Evolutionary conservation across 805 yeast genomes (phyloP), one percentile per base, ranked within the genome.

Genomic region (Zygosaccharomyces bailii): DNA sequence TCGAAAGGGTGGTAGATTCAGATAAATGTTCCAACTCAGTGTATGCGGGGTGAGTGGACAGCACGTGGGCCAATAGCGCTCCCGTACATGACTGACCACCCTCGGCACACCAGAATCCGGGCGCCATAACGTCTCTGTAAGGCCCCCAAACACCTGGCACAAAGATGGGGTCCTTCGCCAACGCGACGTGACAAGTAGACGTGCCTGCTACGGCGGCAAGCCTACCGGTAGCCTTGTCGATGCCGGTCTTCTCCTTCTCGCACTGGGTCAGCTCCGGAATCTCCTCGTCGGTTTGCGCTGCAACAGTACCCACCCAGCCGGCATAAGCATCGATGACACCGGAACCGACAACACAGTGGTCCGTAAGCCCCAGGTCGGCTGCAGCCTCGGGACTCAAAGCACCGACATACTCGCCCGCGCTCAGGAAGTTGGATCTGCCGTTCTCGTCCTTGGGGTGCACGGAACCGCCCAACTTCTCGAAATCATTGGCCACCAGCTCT

Each of bases 21-120:
- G 96, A 80, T 27, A 78, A 67, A 48, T 74, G 76, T 10, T 79
- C 76, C 43, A 91, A 74, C 59, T 86, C 88, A 2, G 79, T 70
- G 54, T 81, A 80, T 0, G 98, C 95, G 0, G 97, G 96, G 61
- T 93, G 98, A 7, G 86, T 83, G 9, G 86, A 74, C 49, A 93
- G 67, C 11, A 91, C 91, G 65, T 87, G 95, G 2, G 93, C 91
- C 51, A 93, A 74, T 31, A 93, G 75, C 23, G 95, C 96, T 55
- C 99, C 99, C 2, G 99, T 93, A 62, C 96, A 86, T 11, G 95
- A 84, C 66, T 93, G 99, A n/a, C 99, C 99, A 61, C 99, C 99
- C 68, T 93, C 99, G 10, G 98, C 96, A 52, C 90, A 74, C 98
- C 98, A 93, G 59, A 73, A 83, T 4, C 82, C 88, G 21, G 85